Base-by-base conservation (phyloP, 805 yeast genomes). In the Cyberlindnera nakhonratchasimensis region DNA sequence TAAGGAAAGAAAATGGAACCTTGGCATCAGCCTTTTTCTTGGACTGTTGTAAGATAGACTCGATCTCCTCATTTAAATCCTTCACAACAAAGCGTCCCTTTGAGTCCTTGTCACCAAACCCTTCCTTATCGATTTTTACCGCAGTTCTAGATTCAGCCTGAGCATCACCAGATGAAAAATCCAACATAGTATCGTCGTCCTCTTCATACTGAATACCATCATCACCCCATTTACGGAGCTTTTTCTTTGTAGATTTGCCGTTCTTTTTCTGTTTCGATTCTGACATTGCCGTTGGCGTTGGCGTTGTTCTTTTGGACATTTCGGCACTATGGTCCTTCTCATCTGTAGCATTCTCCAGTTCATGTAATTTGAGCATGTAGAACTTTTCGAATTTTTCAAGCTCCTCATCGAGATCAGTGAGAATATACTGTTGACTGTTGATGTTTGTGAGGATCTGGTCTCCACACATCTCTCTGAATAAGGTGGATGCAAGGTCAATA, bases 1-100 rank as follows among this genome's bases (percentile, higher is more conserved):
- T 71, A 37, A 84, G 62, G 52, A 82, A 82, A 2, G 79, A 75
- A 54, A 82, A 76, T 11, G 80, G 73, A 30, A 70, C 71, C 21
- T 55, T 54, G 1, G 59, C 40, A 6, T 53, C 50, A 20, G 57
- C 33, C 6, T 57, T 50, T 7, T 57, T 46, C 26, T 61, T 58
- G 2, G 58, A 55, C 37, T 46, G 59, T 22, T 52, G 40, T 16
- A 77, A 53, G 20, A 72, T 64, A n/a, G 61, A 59, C 21, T 70
- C 63, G 48, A 75, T 70, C 43, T 76, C 79, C 33, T 67, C 72
- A 33, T 79, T 77, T 25, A 84, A 68, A 50, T 82, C 88, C 41
- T 70, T 77, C 11, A 84, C 79, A 30, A 83, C 59, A 54, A 83
- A 82, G n/a, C 76, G 77, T 5, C 89, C 90, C 19, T 57, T 57